Evolutionary conservation across 2,329 filamentous ascomycete species (phyloP).

Genomic region (Blastomyces parvus): DNA sequence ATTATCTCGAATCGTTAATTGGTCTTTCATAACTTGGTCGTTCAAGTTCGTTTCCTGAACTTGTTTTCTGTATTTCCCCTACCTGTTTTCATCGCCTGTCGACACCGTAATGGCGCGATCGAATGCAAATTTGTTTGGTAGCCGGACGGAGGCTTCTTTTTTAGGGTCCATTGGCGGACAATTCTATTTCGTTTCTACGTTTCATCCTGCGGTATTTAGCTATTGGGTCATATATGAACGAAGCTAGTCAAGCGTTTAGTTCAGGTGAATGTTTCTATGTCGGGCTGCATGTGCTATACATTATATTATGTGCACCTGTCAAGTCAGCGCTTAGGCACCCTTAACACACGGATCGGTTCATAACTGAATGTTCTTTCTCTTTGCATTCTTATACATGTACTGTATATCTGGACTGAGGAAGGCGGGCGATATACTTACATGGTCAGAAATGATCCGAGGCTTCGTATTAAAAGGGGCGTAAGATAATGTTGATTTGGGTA

Average conservation of each 20-base stretch:
- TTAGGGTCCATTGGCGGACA: background rate
- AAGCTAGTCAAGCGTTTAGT: background rate
- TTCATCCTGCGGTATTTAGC: background rate
- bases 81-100: background rate
- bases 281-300: background rate
- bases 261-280: background rate
- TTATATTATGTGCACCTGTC: no score
- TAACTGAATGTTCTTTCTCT: background rate
- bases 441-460: background rate
- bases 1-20: background rate
- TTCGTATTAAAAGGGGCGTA: background rate
- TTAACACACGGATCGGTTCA: background rate
- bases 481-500: background rate
- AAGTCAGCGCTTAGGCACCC: background rate
- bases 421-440: background rate
- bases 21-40: background rate
- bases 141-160: background rate
- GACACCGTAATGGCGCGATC: background rate
- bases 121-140: background rate
- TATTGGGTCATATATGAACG: background rate
- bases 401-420: background rate
- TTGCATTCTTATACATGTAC: background rate
- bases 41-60: background rate
- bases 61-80: background rate
- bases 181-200: background rate